Conservation (phyloP, 179 eudicot species). For the Carnegiea gigantea region DNA sequence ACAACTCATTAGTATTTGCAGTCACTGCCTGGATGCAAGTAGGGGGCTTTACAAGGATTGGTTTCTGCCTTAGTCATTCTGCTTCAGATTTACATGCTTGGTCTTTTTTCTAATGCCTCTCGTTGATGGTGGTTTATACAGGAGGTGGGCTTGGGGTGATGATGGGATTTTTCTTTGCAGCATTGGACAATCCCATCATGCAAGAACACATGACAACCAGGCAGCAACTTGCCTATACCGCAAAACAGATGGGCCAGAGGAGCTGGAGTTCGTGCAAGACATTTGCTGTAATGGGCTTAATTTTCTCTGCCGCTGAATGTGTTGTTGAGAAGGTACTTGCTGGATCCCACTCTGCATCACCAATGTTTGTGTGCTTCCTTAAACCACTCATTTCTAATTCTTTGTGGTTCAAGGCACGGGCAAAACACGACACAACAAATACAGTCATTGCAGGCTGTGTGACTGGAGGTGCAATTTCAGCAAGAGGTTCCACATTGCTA, state of each 20-base stretch:
- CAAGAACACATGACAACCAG: conserved; percentile 69
- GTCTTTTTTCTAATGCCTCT: neutral
- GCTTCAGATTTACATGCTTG: too few species aligned
- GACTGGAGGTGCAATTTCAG: conserved; percentile 83
- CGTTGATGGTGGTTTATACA: conserved; percentile 21
- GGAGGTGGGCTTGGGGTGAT: conserved; percentile 89
- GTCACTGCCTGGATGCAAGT: neutral
- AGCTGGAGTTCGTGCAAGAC: conserved; percentile 92
- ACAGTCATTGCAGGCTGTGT: conserved; percentile 86
- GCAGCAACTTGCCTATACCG: conserved; percentile 62
- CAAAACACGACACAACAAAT: conserved; percentile 83
- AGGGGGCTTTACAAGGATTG: neutral
- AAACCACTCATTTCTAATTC: conserved; percentile 21
- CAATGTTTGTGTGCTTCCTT: neutral
- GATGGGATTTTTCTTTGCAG: conserved; percentile 81
- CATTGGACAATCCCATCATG: conserved; percentile 77
- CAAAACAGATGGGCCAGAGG: conserved; percentile 86
- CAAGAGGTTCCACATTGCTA: conserved; percentile 50
- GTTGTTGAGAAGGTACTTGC: conserved; percentile 72
- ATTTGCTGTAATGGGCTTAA: conserved; percentile 82
- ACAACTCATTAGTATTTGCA: too few species aligned
- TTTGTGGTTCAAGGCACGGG: conserved; percentile 63
- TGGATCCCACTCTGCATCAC: conserved; percentile 1
- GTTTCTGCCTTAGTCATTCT: too few species aligned
- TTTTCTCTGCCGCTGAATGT: conserved; percentile 89